Conservation (phyloP, 1,284 basidiomycete species). For the Paramarasmius palmivorus region DNA sequence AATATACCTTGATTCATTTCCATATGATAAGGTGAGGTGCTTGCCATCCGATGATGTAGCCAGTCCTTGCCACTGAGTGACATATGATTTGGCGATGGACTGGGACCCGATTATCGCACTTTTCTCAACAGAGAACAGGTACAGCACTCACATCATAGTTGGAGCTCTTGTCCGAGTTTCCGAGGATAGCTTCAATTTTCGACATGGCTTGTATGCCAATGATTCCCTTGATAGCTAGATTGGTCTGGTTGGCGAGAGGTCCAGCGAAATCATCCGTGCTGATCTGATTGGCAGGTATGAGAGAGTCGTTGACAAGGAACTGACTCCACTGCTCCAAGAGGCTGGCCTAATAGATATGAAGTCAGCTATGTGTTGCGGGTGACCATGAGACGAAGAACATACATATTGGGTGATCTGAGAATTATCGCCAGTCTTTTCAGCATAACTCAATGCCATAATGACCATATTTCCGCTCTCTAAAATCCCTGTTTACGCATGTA, state of each 20-base stretch:
- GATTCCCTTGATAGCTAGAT: slow-evolving; percentile 77
- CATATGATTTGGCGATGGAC: slow-evolving; percentile 57
- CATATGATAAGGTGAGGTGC: slow-evolving; percentile 57
- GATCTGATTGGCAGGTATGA: slow-evolving; percentile 60
- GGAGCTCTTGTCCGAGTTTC: slow-evolving; percentile 42
- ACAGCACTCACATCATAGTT: slow-evolving; percentile 54
- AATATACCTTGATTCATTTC: slow-evolving; percentile 40
- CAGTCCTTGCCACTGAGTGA: slow-evolving; percentile 52
- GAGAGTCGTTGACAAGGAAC: slow-evolving; percentile 64
- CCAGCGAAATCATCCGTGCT: slow-evolving; percentile 67
- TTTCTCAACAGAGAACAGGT: slow-evolving; percentile 15
- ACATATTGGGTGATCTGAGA: slow-evolving; percentile 52
- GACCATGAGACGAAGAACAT: neutral
- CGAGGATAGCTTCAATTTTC: slow-evolving; percentile 51
- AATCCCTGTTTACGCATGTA: neutral
- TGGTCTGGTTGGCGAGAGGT: slow-evolving; percentile 71
- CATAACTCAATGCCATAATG: slow-evolving; percentile 73
- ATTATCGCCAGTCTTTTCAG: slow-evolving; percentile 57
- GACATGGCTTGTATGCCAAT: slow-evolving; percentile 71
- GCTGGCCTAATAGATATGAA: slow-evolving; percentile 27
- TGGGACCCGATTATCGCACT: slow-evolving; percentile 18
- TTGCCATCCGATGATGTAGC: slow-evolving; percentile 47
- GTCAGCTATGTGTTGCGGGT: too few relatives aligned
- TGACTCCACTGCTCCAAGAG: slow-evolving; percentile 72
- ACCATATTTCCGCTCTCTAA: slow-evolving; percentile 74